These are phyloP conservation scores for Cyberlindnera japonica DNA, from an alignment of 805 yeast genomes.

Conservation along the genomic window DNA sequence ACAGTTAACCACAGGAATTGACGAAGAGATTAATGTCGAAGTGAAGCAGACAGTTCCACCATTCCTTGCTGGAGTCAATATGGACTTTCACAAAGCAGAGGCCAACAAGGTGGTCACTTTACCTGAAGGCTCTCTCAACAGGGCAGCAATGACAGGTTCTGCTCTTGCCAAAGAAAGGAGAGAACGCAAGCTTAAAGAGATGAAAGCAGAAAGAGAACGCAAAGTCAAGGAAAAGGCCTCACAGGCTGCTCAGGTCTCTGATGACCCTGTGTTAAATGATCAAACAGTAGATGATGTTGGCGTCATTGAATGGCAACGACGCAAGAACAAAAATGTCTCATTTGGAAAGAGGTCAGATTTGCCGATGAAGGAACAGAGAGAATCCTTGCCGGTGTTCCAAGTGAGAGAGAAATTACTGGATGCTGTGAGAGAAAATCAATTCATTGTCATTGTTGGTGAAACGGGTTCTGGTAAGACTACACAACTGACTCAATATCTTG, in stretches of 20 bases:
- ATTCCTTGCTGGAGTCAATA: conserved; percentile 58
- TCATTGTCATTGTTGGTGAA: conserved; percentile 80
- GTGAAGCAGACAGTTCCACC: conserved; percentile 65
- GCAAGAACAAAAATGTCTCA: conserved; percentile 27
- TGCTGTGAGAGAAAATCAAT: conserved; percentile 59
- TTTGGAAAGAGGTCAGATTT: conserved; percentile 39
- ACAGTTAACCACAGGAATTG: conserved; percentile 18
- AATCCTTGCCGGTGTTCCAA: conserved; percentile 69
- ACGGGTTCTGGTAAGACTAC: conserved; percentile 98
- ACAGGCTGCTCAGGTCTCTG: conserved; percentile 7
- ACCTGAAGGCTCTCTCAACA: conserved; percentile 74
- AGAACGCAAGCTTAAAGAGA: conserved; percentile 51
- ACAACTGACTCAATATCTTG: conserved; percentile 82
- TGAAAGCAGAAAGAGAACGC: conserved; percentile 54
- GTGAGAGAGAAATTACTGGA: conserved; percentile 58
- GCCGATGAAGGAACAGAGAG: conserved; percentile 48
- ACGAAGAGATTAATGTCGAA: conserved; percentile 65
- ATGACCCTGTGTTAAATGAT: conserved; percentile 12
- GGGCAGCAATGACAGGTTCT: conserved; percentile 78
- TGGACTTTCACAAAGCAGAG: conserved; percentile 32
- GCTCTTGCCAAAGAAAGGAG: conserved; percentile 59
- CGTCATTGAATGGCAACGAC: conserved; percentile 25
- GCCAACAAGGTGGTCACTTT: conserved; percentile 60
- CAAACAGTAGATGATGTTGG: conserved; percentile 22
- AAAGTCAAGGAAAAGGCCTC: conserved; percentile 37